phyloP scores from a whole-genome alignment of 805 yeast genomes.

The Yarrowia hollandica region DNA sequence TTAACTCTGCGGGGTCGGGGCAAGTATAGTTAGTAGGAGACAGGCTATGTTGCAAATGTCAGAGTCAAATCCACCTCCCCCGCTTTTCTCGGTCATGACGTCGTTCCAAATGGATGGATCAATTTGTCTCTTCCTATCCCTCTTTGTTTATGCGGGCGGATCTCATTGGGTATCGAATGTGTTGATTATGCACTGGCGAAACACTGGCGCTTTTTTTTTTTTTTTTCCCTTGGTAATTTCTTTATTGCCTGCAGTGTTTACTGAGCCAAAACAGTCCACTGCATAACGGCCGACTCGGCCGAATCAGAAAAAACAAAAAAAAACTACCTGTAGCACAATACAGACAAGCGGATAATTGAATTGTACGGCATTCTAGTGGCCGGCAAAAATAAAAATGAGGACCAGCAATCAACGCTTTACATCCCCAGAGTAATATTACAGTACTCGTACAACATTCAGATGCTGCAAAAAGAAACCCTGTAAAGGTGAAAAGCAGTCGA shows the following conservation, averaged over 20 bases:
- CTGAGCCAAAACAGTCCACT: not conserved
- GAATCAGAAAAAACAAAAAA: not conserved
- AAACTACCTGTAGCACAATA: too few relatives aligned
- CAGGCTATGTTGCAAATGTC: not conserved
- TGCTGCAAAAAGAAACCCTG: not conserved
- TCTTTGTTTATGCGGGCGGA: slow-evolving; percentile 23
- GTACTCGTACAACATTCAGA: not conserved
- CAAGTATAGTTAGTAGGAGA: slow-evolving; percentile 13
- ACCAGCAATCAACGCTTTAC: too few relatives aligned
- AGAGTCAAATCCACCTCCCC: slow-evolving; percentile 4
- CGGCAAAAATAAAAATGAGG: too few relatives aligned
- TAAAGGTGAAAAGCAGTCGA: too few relatives aligned
- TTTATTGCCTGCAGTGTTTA: not conserved
- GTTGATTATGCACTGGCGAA: slow-evolving; percentile 22
- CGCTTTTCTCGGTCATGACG: not conserved
- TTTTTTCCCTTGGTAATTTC: not conserved
- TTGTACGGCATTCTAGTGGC: not conserved
- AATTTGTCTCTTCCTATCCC: not conserved
- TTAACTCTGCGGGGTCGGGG: slow-evolving; percentile 16
- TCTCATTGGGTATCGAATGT: slow-evolving; percentile 13
- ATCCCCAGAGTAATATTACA: too few relatives aligned
- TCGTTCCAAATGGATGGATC: not conserved
- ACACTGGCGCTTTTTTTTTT: not conserved
- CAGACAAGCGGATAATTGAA: not conserved
- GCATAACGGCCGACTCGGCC: slow-evolving; percentile 27